phyloP scores from a whole-genome alignment of 768 basidiomycete species.

The Xanthoconium stramineum region DNA sequence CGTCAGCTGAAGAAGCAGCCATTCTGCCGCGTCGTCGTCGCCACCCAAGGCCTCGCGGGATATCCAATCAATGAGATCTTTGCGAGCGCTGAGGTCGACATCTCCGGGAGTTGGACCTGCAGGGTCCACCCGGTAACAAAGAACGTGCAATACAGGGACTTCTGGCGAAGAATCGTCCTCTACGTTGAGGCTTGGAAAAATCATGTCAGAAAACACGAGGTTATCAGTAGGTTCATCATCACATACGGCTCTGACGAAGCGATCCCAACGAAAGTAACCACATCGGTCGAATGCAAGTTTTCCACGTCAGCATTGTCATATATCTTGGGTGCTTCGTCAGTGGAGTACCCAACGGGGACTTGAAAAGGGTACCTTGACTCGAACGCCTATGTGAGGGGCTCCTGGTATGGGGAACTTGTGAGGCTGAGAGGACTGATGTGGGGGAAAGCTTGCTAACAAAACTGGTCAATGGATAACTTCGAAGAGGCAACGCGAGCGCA shows the following conservation, averaged over 20 bases:
- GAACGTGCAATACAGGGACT: slow-evolving; percentile 68
- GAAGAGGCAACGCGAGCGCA: slow-evolving; percentile 12
- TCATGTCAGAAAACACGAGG: slow-evolving; percentile 14
- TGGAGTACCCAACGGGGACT: not conserved
- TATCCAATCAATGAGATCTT: slow-evolving; percentile 69
- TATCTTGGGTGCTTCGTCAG: slow-evolving; percentile 40
- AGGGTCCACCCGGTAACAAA: slow-evolving; percentile 38
- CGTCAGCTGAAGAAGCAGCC: slow-evolving; percentile 60
- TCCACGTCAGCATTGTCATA: slow-evolving; percentile 49
- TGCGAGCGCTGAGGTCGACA: slow-evolving; percentile 33
- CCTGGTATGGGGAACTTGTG: slow-evolving; percentile 66
- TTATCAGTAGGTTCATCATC: not conserved
- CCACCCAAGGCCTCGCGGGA: slow-evolving; percentile 66
- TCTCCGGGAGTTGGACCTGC: not conserved
- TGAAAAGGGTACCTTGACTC: slow-evolving; percentile 55
- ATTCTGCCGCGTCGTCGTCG: slow-evolving; percentile 69
- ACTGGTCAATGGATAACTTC: not conserved
- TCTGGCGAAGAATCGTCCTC: slow-evolving; percentile 36
- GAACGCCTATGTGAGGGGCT: slow-evolving; percentile 59
- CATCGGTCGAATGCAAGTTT: slow-evolving; percentile 55
- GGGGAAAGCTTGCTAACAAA: slow-evolving; percentile 22
- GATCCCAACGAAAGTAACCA: slow-evolving; percentile 73
- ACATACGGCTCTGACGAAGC: slow-evolving; percentile 62
- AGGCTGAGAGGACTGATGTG: slow-evolving; percentile 31
- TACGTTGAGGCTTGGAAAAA: slow-evolving; percentile 32